Evolutionary conservation across 805 yeast species (phyloP).

Genomic region (Metschnikowia peoriensis): DNA sequence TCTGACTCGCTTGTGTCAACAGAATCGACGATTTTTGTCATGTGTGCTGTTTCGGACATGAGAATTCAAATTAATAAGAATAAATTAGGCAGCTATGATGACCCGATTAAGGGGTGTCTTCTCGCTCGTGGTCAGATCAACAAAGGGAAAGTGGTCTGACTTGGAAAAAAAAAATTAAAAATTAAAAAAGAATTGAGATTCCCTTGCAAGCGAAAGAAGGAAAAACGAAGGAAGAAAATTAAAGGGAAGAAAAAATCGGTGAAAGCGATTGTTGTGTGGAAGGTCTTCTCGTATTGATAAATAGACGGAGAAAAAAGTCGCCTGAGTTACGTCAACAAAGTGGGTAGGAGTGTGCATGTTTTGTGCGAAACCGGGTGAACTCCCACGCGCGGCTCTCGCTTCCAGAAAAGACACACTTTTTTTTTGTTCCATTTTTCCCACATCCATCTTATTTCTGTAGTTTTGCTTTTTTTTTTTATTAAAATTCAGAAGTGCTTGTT

Average conservation of each 20-base stretch:
- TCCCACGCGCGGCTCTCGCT: neutral
- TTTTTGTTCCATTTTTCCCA: no score
- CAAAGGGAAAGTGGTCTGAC: neutral
- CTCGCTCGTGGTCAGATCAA: neutral
- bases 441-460: no score
- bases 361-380: neutral
- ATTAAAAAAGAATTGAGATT: neutral
- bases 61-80: neutral
- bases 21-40: neutral
- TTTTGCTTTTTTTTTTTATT: neutral
- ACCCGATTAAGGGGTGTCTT: neutral
- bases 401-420: neutral
- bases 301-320: neutral
- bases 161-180: neutral
- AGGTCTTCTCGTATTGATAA: neutral
- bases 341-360: neutral
- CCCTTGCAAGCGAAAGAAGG: neutral
- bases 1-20: neutral
- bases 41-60: neutral
- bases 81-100: neutral
- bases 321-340: conserved; percentile 1
- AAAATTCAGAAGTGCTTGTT: neutral
- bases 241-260: neutral
- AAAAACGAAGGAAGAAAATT: neutral
- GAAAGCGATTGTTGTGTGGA: neutral